phyloP scores from a whole-genome alignment of 1,139 yeast genomes.

The Lodderomyces elongisporus region DNA sequence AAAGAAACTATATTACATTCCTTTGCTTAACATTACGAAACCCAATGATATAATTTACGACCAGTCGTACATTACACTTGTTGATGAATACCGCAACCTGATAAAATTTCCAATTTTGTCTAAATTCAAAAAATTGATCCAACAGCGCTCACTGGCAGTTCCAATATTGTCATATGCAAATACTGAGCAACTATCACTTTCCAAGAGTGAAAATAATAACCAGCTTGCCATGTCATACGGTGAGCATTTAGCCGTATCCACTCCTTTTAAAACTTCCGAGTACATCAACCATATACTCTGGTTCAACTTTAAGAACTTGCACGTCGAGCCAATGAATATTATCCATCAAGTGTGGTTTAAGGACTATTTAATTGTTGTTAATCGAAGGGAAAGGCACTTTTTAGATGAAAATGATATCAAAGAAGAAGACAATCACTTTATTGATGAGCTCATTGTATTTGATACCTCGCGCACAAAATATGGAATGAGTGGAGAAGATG shows the following conservation, averaged over 20 bases:
- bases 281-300: slow-evolving; percentile 35
- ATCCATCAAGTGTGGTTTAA: slow-evolving; percentile 33
- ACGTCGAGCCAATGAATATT: slow-evolving; percentile 31
- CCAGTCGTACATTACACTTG: slow-evolving; percentile 24
- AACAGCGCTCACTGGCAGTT: slow-evolving; percentile 17
- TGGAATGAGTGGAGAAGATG: slow-evolving; percentile 33
- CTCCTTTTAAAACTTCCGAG: slow-evolving; percentile 26
- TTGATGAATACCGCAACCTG: slow-evolving; percentile 18
- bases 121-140: slow-evolving; percentile 24
- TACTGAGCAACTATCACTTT: slow-evolving; percentile 16
- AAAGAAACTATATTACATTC: slow-evolving; percentile 11
- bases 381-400: slow-evolving; percentile 23
- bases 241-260: slow-evolving; percentile 30
- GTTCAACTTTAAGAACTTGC: slow-evolving; percentile 36
- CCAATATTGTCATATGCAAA: too few relatives aligned
- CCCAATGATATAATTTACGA: slow-evolving; percentile 21
- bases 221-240: slow-evolving; percentile 34
- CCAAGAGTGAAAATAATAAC: slow-evolving; percentile 20
- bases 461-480: slow-evolving; percentile 30
- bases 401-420: slow-evolving; percentile 14
- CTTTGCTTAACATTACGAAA: slow-evolving; percentile 1
- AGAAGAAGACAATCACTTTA: slow-evolving; percentile 11
- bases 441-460: slow-evolving; percentile 37
- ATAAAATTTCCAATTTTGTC: slow-evolving; percentile 31
- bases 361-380: slow-evolving; percentile 32